Conservation (phyloP, 257 asterid genomes). For the Paulownia fortunei region DNA sequence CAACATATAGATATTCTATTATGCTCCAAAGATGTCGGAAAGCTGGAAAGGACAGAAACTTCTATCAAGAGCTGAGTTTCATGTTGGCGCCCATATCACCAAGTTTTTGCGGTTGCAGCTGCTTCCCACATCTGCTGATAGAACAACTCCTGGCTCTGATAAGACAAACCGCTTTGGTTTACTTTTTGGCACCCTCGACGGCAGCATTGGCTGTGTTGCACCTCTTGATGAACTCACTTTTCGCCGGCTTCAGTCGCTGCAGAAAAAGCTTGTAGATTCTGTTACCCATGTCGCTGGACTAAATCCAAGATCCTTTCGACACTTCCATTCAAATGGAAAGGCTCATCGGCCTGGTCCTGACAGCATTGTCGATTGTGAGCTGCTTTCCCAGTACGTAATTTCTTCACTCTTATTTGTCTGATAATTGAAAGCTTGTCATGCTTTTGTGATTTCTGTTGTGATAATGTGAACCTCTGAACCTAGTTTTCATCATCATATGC, state of each 20-base stretch:
- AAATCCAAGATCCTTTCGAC: slow-evolving; percentile 90
- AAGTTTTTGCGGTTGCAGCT: slow-evolving; percentile 88
- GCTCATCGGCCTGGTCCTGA: slow-evolving; percentile 99
- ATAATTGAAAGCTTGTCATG: neutral
- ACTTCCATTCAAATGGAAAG: slow-evolving; percentile 84
- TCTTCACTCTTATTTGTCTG: slow-evolving; percentile 1
- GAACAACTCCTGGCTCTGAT: slow-evolving; percentile 73
- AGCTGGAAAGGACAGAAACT: slow-evolving; percentile 99
- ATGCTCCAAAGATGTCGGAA: slow-evolving; percentile 89
- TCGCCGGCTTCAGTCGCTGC: slow-evolving; percentile 95
- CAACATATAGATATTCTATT: slow-evolving; percentile 74
- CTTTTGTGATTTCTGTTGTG: neutral
- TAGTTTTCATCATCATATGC: neutral
- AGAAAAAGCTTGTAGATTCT: slow-evolving; percentile 89
- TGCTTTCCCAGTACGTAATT: slow-evolving; percentile 79
- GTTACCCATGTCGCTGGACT: slow-evolving; percentile 92
- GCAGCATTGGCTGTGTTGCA: slow-evolving; percentile 94
- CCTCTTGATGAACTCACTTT: slow-evolving; percentile 96
- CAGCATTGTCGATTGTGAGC: slow-evolving; percentile 90
- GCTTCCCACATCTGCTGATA: slow-evolving; percentile 79
- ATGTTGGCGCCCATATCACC: slow-evolving; percentile 88
- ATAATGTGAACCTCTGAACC: neutral
- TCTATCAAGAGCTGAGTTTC: slow-evolving; percentile 94
- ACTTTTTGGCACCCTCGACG: slow-evolving; percentile 90
- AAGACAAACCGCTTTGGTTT: slow-evolving; percentile 93